phyloP scores from a whole-genome alignment of 1,284 basidiomycete species.

The Pisolithus thermaeus region DNA sequence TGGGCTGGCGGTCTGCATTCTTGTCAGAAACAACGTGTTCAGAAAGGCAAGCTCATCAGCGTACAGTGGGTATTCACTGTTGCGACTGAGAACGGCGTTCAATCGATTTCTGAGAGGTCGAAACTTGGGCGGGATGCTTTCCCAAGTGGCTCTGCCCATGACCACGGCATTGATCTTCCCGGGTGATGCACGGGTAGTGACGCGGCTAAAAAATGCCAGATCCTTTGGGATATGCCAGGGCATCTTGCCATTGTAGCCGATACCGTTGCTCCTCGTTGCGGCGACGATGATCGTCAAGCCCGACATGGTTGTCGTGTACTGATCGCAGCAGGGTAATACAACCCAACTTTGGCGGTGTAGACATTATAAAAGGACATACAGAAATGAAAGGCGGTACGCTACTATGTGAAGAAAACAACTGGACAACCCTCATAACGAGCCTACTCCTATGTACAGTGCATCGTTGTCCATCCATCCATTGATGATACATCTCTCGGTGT shows the following conservation, averaged over 20 bases:
- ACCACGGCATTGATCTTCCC: slow-evolving; percentile 72
- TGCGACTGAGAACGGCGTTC: slow-evolving; percentile 81
- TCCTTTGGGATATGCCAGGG: slow-evolving; percentile 91
- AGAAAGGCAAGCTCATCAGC: slow-evolving; percentile 22
- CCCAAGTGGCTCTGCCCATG: slow-evolving; percentile 98
- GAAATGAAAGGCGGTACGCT: no score
- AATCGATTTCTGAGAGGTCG: slow-evolving; percentile 74
- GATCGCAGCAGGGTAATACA: no score
- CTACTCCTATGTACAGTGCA: no score
- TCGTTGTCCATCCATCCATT: no score
- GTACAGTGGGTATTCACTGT: slow-evolving; percentile 59
- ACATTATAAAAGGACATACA: no score
- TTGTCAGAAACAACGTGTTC: background rate
- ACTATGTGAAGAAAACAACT: background rate
- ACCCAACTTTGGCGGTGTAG: no score
- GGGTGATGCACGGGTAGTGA: slow-evolving; percentile 60
- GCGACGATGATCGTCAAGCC: slow-evolving; percentile 90
- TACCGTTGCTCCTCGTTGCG: slow-evolving; percentile 83
- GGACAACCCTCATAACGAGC: no score
- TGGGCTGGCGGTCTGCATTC: slow-evolving; percentile 8
- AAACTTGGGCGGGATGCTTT: slow-evolving; percentile 89
- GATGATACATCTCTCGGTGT: no score
- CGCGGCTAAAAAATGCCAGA: slow-evolving; percentile 89
- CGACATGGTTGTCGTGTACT: slow-evolving; percentile 30
- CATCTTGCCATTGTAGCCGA: slow-evolving; percentile 72